Evolutionary conservation across 306 rosid species (phyloP), one percentile per base, ranked within the genome.

Genomic region (Citrullus mucosospermus): DNA sequence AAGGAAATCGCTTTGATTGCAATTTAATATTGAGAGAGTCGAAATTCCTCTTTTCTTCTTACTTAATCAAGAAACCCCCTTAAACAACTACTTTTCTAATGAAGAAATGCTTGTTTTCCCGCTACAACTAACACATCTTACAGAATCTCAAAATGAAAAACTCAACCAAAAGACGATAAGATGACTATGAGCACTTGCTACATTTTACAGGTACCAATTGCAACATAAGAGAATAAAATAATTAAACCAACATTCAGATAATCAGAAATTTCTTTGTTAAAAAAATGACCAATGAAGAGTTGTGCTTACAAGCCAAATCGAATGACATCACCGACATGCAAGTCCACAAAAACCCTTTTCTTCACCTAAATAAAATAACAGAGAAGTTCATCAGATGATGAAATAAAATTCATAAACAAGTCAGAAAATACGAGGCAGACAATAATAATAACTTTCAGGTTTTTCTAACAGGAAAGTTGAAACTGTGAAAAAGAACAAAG

Each of bases 241-340:
- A 34, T 14, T 63, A 16, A 34, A 18, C 7, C 22, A 34, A 12
- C 50, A 38, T 18, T 8, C 30, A 61, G 13, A 28, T 61, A 4
- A 62, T 13, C 10, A 66, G 16, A 36, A 38, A 18, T n/a, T 16
- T 36, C 44, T 14, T 60, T 60, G 54, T 48, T 12, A 1, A 60
- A 12, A 59, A 36, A 36, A 65, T 8, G 53, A 68, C 8, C 17
- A n/a, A 68, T 38, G 77, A 48, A 48, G 17, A 80, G 76, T 83
- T 76, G 88, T 76, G 88, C 96, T 53, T 83, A 95, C 97, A 85
- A 87, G 81, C 98, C 98, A 85, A 95, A 95, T 62, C 93, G 93
- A 85, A 95, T 85, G 88, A 91, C 98, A 86, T 92, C 98, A 82
- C 98, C 98, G 79, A 95, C 97, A 72, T 68, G 87, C 83, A 94